These are phyloP conservation scores for Magnusiomyces suaveolens DNA, from an alignment of 1,139 yeast species.

Conservation along the genomic window DNA sequence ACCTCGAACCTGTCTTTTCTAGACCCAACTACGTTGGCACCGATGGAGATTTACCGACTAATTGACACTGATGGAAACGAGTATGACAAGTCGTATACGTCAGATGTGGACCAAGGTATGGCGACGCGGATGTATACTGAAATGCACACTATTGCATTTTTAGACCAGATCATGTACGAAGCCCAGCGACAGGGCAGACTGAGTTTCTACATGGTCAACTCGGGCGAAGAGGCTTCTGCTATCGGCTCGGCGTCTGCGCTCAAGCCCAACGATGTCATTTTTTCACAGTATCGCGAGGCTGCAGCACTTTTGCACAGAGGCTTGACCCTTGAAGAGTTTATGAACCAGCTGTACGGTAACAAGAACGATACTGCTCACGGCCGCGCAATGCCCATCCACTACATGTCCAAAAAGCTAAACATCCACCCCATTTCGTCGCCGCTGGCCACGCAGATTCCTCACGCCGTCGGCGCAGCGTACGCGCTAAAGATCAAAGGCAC, in stretches of 20 bases:
- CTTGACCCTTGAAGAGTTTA: constrained; percentile 27
- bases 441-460: constrained; percentile 32
- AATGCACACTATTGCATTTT: constrained; percentile 29
- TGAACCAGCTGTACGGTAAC: constrained; percentile 31
- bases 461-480: constrained; percentile 34
- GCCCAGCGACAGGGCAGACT: constrained; percentile 34
- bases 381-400: constrained; percentile 33
- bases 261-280: constrained; percentile 27
- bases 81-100: constrained; percentile 22
- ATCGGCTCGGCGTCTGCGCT: constrained; percentile 33
- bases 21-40: constrained; percentile 20
- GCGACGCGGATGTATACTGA: constrained; percentile 28
- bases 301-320: constrained; percentile 32
- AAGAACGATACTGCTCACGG: constrained; percentile 29
- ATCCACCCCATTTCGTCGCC: constrained; percentile 33
- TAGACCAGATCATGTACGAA: constrained; percentile 32
- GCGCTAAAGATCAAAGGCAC: constrained; percentile 28
- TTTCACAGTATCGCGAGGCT: constrained; percentile 32
- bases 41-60: constrained; percentile 28
- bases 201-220: constrained; percentile 32
- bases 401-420: constrained; percentile 26
- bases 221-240: constrained; percentile 34
- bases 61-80: constrained; percentile 27
- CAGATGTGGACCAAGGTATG: constrained; percentile 24
- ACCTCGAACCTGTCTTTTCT: constrained; percentile 21